These are phyloP conservation scores for Brassica balearica DNA, from an alignment of 441 rosid species.

Conservation along the genomic window DNA sequence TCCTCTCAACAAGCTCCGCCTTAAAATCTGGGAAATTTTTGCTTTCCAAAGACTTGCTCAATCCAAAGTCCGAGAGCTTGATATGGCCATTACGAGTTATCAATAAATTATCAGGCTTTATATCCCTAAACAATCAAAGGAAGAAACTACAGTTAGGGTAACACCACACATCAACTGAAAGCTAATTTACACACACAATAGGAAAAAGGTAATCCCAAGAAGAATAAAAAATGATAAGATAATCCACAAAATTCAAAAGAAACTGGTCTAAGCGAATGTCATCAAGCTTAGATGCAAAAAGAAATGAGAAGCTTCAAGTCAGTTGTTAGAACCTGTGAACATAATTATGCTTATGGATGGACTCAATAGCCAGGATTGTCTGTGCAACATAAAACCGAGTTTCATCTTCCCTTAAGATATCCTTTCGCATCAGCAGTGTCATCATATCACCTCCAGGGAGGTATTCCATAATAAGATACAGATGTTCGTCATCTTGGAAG, in stretches of 20 bases:
- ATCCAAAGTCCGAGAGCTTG: constrained; percentile 71
- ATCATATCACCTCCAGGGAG: constrained; percentile 65
- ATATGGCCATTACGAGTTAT: constrained; percentile 63
- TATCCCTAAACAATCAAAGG: constrained; percentile 53
- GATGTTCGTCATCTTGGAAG: constrained; percentile 56
- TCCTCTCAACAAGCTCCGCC: constrained; percentile 52
- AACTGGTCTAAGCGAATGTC: not conserved
- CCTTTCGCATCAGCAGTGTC: constrained; percentile 58
- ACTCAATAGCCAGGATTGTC: constrained; percentile 55
- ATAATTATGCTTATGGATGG: constrained; percentile 57
- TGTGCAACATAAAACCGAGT: constrained; percentile 55
- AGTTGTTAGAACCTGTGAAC: constrained; percentile 51
- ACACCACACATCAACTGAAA: constrained; percentile 9
- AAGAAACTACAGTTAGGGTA: constrained; percentile 25
- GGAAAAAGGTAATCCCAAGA: constrained; percentile 6
- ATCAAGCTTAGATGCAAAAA: constrained; percentile 23
- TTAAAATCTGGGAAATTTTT: constrained; percentile 55
- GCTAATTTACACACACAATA: constrained; percentile 6
- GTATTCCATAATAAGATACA: constrained; percentile 58
- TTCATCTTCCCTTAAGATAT: constrained; percentile 53
- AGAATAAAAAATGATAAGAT: not conserved
- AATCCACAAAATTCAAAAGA: constrained; percentile 14
- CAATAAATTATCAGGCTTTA: constrained; percentile 71
- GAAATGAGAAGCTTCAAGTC: constrained; percentile 16
- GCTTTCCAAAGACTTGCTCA: constrained; percentile 66